These are phyloP conservation scores for Corylus avellana DNA, from an alignment of 306 rosid species.

Conservation along the genomic window DNA sequence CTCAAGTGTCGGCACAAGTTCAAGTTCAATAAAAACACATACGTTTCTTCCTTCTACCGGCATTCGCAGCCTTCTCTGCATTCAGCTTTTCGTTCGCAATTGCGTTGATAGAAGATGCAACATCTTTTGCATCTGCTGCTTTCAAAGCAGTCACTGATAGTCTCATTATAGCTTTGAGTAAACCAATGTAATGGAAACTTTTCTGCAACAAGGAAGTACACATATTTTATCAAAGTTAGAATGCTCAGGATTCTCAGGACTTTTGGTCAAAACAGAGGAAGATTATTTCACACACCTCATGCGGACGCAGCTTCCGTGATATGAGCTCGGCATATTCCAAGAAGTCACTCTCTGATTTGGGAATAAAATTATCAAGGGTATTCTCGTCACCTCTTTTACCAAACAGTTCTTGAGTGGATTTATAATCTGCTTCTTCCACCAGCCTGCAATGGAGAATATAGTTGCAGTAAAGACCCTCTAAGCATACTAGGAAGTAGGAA, in stretches of 20 bases:
- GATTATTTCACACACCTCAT: slow-evolving; percentile 52
- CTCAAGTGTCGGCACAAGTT: too few relatives aligned
- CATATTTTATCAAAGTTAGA: not conserved
- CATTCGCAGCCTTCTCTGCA: slow-evolving; percentile 85
- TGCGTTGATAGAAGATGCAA: slow-evolving; percentile 82
- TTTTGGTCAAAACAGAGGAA: not conserved
- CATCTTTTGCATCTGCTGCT: slow-evolving; percentile 94
- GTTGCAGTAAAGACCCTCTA: slow-evolving; percentile 11
- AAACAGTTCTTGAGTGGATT: slow-evolving; percentile 81
- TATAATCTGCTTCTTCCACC: slow-evolving; percentile 90
- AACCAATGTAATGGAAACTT: slow-evolving; percentile 73
- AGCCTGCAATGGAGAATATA: slow-evolving; percentile 47
- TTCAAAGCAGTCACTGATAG: slow-evolving; percentile 74
- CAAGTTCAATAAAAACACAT: slow-evolving; percentile 8
- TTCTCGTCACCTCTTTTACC: slow-evolving; percentile 57
- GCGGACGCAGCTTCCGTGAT: slow-evolving; percentile 59
- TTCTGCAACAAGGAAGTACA: slow-evolving; percentile 52
- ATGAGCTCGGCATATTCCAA: slow-evolving; percentile 88
- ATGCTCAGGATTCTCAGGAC: not conserved
- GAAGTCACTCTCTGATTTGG: slow-evolving; percentile 87
- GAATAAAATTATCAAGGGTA: slow-evolving; percentile 82
- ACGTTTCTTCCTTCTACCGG: slow-evolving; percentile 93
- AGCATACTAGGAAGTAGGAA: not conserved
- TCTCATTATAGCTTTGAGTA: slow-evolving; percentile 83
- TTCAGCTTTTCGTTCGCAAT: slow-evolving; percentile 90